Conservation (phyloP, 1,139 yeast species). For the Sugiyamaella novakii region DNA sequence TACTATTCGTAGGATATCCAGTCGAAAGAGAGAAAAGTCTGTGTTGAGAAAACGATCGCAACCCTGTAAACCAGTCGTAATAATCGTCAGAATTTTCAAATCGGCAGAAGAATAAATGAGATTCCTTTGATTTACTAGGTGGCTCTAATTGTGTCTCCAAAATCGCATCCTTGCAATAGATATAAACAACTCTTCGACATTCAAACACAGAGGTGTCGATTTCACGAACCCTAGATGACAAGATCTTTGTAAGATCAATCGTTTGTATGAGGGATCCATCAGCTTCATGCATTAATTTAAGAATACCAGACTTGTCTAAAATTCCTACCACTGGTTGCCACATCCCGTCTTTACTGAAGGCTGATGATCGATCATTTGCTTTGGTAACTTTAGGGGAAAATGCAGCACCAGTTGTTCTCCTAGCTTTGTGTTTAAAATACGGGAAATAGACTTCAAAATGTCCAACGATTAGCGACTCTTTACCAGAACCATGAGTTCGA, state of each 20-base stretch:
- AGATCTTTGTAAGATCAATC: conserved; percentile 57
- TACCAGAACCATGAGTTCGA: conserved; percentile 10
- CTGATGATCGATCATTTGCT: conserved; percentile 14
- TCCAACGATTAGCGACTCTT: conserved; percentile 32
- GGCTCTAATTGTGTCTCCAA: conserved; percentile 19
- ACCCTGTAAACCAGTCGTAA: conserved; percentile 82
- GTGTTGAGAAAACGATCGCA: conserved; percentile 65
- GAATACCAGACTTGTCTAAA: conserved; percentile 63
- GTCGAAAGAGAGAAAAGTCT: conserved; percentile 50
- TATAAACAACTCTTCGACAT: conserved; percentile 50
- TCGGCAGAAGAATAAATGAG: conserved; percentile 45
- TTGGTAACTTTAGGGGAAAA: conserved; percentile 16
- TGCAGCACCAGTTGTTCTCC: conserved; percentile 15
- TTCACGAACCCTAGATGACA: conserved; percentile 68
- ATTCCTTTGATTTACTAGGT: conserved; percentile 21
- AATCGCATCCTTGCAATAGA: conserved; percentile 24
- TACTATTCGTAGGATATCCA: not conserved
- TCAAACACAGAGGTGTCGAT: conserved; percentile 70
- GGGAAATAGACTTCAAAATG: conserved; percentile 38
- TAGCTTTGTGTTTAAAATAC: conserved; percentile 17
- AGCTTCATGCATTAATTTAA: conserved; percentile 63
- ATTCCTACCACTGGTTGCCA: conserved; percentile 84
- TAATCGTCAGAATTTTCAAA: conserved; percentile 72
- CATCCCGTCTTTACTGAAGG: conserved; percentile 18
- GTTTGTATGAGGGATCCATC: conserved; percentile 70